These are phyloP conservation scores for Carallia brachiata DNA, from an alignment of 345 rosid genomes.

Conservation along the genomic window DNA sequence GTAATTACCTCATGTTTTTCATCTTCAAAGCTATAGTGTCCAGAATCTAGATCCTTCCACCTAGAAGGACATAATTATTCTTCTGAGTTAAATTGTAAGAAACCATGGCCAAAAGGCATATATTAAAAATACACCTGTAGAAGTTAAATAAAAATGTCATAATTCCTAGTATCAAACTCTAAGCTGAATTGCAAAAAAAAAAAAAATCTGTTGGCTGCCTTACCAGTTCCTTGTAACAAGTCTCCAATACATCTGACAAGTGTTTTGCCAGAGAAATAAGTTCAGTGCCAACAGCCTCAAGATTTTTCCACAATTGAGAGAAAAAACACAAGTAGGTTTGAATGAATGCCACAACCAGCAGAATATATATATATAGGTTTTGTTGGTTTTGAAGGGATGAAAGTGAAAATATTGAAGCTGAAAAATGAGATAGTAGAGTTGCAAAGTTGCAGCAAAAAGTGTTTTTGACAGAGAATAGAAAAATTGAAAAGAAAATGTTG, in stretches of 20 bases:
- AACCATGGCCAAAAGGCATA: not conserved
- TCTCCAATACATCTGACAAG: conserved; percentile 56
- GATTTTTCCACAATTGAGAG: conserved; percentile 31
- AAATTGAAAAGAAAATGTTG: no score
- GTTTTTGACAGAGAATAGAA: no score
- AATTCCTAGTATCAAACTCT: not conserved
- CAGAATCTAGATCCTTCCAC: conserved; percentile 24
- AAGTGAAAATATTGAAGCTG: no score
- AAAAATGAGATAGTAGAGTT: no score
- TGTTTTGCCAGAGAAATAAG: conserved; percentile 63
- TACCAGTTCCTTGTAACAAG: conserved; percentile 58
- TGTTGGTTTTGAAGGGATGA: no score
- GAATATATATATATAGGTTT: no score
- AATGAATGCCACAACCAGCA: not conserved
- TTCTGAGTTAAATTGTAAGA: not conserved
- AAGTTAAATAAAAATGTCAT: not conserved
- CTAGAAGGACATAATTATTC: conserved; percentile 16
- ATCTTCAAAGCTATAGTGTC: conserved; percentile 15
- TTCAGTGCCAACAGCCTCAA: conserved; percentile 65
- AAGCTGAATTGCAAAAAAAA: not conserved
- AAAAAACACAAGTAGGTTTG: not conserved
- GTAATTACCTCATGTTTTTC: conserved; percentile 39
- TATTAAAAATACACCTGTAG: not conserved
- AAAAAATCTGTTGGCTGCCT: conserved; percentile 1
- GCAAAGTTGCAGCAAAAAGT: no score